phyloP scores from a whole-genome alignment of 2,329 filamentous ascomycete species.

The Fusarium sp. region DNA sequence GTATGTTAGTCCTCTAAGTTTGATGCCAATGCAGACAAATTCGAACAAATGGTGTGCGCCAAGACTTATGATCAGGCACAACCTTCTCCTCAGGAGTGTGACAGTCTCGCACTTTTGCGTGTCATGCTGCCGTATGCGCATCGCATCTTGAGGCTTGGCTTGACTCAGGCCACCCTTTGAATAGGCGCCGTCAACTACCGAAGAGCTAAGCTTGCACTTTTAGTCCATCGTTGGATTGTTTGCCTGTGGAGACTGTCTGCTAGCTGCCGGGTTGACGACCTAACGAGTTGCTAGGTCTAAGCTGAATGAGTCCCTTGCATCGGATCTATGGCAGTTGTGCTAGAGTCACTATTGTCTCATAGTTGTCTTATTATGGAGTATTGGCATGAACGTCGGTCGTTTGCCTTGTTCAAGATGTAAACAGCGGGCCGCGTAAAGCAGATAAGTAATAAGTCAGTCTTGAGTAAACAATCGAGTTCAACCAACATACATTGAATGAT shows the following conservation, averaged over 20 bases:
- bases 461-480: constrained; percentile 7
- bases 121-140: constrained; percentile 15
- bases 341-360: not conserved
- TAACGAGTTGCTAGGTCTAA: constrained; percentile 11
- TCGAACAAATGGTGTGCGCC: constrained; percentile 1
- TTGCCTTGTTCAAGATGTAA: constrained; percentile 13
- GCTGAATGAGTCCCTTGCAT: constrained; percentile 27
- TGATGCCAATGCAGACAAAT: not conserved
- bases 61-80: constrained; percentile 25
- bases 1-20: constrained; percentile 19
- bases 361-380: constrained; percentile 1
- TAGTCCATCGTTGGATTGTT: not conserved
- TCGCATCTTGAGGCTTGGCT: constrained; percentile 1
- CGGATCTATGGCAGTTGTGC: not conserved
- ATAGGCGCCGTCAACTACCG: constrained; percentile 14
- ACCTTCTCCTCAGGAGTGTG: not conserved
- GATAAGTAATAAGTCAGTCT: not conserved
- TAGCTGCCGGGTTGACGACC: constrained; percentile 5
- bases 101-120: constrained; percentile 4
- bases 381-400: constrained; percentile 2
- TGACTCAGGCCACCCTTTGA: constrained; percentile 2
- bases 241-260: constrained; percentile 1
- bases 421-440: constrained; percentile 6
- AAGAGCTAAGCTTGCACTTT: not conserved
- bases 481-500: constrained; percentile 14